Evolutionary conservation across 2,329 filamentous ascomycete species (phyloP), one percentile per base, ranked within the genome.

Genomic region (Neofusicoccum parvum): DNA sequence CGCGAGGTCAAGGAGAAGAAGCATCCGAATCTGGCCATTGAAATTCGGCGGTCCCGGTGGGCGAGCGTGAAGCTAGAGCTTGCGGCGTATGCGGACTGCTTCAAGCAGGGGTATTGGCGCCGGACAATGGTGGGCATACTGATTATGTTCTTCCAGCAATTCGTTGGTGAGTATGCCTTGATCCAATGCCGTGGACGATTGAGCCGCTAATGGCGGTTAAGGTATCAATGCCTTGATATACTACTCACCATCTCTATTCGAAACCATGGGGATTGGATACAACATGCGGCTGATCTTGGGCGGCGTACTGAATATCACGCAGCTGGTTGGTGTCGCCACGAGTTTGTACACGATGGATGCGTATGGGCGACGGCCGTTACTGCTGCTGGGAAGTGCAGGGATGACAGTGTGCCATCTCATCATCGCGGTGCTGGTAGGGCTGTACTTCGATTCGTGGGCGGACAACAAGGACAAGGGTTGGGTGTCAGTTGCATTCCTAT

Each of bases 401-500:
- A 83, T 86, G 74, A 81, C 80, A 67, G 70, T 81, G 27, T 79
- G 80, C 0, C 83, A 84, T 66, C 69, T 80, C 5, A 77, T 83
- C 48, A 85, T 87, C 43, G 83, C 85, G 0, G 75, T 83, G 3
- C 75, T 88, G 17, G 83, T 87, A 2, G 85, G 83, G 1, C 75
- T 81, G 11, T 88, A 80, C 71, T 80, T 79, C 11, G 70, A 80
- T 20, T 75, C 83, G 66, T 87, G 85, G 85, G 71, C 80, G 0
- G 72, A 77, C 1, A 83, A 88, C 70, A 74, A 78, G 3, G 73
- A 78, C 0, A 80, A 83, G 66, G 86, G 86, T 6, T 87, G 85
- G 85, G 76, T 78, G 14, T 81, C 79, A 15, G 83, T 88, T 1
- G 83, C 84, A 0, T 85, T 88, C 68, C 77, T 88, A n/a, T 80